These are phyloP conservation scores for Fraxinus baroniana DNA, from an alignment of 305 asterid genomes.

Conservation along the genomic window DNA sequence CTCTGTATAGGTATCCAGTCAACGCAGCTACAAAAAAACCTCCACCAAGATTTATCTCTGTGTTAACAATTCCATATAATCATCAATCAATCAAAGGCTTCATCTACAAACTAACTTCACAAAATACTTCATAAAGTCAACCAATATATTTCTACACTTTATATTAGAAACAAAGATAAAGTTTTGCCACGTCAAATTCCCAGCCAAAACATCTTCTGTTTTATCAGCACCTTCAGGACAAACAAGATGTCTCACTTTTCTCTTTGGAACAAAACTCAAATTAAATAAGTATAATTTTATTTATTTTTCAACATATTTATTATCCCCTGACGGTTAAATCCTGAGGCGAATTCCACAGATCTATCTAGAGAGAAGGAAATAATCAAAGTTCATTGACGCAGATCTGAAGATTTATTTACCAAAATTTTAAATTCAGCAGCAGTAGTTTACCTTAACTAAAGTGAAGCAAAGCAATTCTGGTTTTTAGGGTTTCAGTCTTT, in stretches of 20 bases:
- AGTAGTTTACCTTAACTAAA: constrained; percentile 44
- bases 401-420: constrained; percentile 38
- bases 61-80: constrained; percentile 18
- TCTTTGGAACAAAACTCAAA: neutral
- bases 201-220: constrained; percentile 6
- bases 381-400: constrained; percentile 23
- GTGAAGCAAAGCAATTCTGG: constrained; percentile 44
- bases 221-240: neutral
- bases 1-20: neutral
- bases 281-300: neutral
- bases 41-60: constrained; percentile 30
- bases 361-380: constrained; percentile 17
- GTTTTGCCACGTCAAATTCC: neutral
- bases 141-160: constrained; percentile 5
- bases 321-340: neutral
- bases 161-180: neutral
- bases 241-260: neutral
- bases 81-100: neutral
- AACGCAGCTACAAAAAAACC: constrained; percentile 19
- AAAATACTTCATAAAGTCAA: constrained; percentile 13
- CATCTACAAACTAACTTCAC: neutral
- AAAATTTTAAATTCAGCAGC: constrained; percentile 35
- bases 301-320: neutral
- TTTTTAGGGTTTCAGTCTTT: constrained; percentile 48
- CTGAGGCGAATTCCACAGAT: neutral